These are phyloP conservation scores for Fusarium sp. DNA, from an alignment of 2,329 filamentous ascomycete genomes.

Conservation along the genomic window DNA sequence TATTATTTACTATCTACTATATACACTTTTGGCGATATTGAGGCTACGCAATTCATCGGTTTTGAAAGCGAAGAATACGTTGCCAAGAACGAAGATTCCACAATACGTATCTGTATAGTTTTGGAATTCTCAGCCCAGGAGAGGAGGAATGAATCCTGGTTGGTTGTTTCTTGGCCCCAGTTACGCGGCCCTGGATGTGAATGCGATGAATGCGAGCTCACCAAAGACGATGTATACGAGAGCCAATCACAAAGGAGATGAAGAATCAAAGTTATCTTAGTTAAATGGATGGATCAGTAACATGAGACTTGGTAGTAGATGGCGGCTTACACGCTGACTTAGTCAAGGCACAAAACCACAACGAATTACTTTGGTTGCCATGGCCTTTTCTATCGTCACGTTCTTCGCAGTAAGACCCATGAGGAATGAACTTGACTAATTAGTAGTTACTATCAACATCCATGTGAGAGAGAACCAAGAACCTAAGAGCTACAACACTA, in stretches of 20 bases:
- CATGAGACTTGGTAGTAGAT: neutral
- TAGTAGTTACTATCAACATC: neutral
- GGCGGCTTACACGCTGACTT: neutral
- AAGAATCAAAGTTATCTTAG: neutral
- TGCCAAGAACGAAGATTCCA: constrained; percentile 5
- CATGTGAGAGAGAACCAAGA: constrained; percentile 7
- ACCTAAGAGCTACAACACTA: neutral
- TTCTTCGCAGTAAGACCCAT: neutral
- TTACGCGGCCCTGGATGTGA: constrained; percentile 3
- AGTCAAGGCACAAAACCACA: neutral
- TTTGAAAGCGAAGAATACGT: constrained; percentile 39
- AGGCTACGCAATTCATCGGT: constrained; percentile 21
- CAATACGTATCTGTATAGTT: neutral
- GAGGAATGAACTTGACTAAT: neutral
- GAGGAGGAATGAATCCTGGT: constrained; percentile 1
- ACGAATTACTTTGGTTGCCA: neutral
- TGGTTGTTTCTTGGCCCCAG: neutral
- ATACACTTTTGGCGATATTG: constrained; percentile 7
- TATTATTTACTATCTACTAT: neutral
- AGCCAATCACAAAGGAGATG: constrained; percentile 24
- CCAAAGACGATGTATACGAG: constrained; percentile 9
- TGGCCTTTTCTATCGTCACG: neutral
- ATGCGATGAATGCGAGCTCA: constrained; percentile 40
- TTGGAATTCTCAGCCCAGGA: neutral
- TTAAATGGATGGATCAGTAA: neutral